Evolutionary conservation across 192 early-diverging fungal genomes (phyloP), one percentile per base, ranked within the genome.

Genomic region (Coemansia sp.): DNA sequence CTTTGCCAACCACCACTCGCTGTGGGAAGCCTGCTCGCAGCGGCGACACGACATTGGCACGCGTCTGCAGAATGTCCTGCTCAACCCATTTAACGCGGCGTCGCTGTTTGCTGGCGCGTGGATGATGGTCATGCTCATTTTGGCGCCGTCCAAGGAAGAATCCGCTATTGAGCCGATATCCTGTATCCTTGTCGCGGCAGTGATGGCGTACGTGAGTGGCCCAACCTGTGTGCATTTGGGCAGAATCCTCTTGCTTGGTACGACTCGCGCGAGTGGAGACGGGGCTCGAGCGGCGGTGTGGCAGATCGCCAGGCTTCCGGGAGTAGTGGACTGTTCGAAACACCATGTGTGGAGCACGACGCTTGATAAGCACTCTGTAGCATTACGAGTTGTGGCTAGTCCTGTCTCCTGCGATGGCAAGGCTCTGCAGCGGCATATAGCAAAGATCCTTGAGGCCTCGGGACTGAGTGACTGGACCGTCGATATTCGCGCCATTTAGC

Each of bases 181-280:
- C 1, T 83, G 81, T n/a, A 36, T 83, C 13, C 34, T 75, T 13
- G 54, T 78, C 10, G 75, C 81, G 0, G 65, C 22, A 5, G 36
- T 73, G 5, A 78, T 78, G 81, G 76, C 70, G 27, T 75, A 52
- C 18, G 61, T 71, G 38, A 65, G 70, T 43, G 10, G 70, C 6
- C 76, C 76, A 9, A 75, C 81, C 29, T 78, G 81, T 18, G 29
- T 76, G 64, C 44, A 61, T 4, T 52, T 78, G 64, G 81, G 76
- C 36, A 51, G 59, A 40, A 22, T 38, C 0, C 71, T 83, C 41
- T 71, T 83, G 20, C 73, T 59, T 46, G 75, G 76, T 0, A 67
- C 60, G 8, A 66, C 68, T n/a, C 24, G 20, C 3, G 61, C 65
- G 22, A 29, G 65, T 0, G 76, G 67, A 0, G 65, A 61, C 12